Evolutionary conservation across 148 eudicot genomes (phyloP), one percentile per base, ranked within the genome.

Genomic region (Rhododendron mucronatum): DNA sequence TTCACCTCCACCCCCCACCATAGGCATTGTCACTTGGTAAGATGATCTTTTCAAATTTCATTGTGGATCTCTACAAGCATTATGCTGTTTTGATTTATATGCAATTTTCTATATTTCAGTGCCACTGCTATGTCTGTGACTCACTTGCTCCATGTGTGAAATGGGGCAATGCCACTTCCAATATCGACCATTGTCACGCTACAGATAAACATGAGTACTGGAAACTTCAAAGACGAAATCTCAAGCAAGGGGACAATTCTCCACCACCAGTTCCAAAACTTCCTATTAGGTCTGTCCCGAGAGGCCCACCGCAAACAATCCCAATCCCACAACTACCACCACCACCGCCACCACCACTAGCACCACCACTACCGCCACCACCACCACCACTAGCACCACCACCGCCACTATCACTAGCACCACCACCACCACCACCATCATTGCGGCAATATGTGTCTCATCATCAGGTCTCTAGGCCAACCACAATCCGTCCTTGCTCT

Each of bases 121-220:
- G 99, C 84, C 96, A 97, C 86, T 97, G 99, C 89, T 95, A 92
- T 90, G 98, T 97, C 78, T 97, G 99, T 83, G 98, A 97, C 91
- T 91, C 93, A 89, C 89, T 90, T 83, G 98, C 98, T 83, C 99
- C 99, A 45, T 97, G 99, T 90, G 55, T 85, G 44, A 77, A 83
- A 59, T 97, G 99, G 99, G 93, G 93, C 48, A 89, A 89, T 57
- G 96, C 96, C 78, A 84, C 63, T 85, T 88, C 91, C 78, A 76
- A 16, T 78, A 69, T 50, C 7, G 94, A 91, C 86, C 99, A 97
- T 89, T 97, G 99, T 83, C 95, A 93, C 87, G 98, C 98, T 71
- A 92, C 92, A 37, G 98, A 97, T 48, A 93, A 94, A 89, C 91
- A 85, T 23, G 92, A 85, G 78, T 87, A 71, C 51, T 97, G 99